Conservation (phyloP, 169 alveolate species). For the Toxoplasma gondii region DNA sequence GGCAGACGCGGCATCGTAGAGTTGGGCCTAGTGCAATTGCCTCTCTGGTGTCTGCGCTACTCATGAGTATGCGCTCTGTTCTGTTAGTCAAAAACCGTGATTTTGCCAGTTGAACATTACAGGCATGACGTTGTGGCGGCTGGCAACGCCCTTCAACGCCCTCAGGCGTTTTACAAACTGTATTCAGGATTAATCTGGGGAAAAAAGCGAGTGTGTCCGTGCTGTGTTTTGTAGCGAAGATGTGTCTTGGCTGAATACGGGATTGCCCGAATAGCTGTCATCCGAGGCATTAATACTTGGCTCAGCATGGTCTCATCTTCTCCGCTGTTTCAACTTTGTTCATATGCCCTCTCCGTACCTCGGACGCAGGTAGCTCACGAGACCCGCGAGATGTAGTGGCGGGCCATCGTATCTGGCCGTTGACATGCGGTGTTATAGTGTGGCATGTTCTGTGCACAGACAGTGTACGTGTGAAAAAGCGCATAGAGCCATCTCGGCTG, state of each 20-base stretch:
- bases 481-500: too few relatives aligned
- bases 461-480: too few relatives aligned
- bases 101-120: too few relatives aligned
- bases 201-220: neutral
- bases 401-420: neutral
- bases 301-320: neutral
- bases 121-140: neutral
- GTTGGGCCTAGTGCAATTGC: too few relatives aligned
- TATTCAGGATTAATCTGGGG: neutral
- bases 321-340: neutral
- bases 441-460: too few relatives aligned
- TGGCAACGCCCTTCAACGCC: neutral
- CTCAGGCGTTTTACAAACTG: neutral
- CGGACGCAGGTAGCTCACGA: neutral
- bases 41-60: too few relatives aligned
- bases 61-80: too few relatives aligned
- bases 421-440: neutral
- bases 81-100: too few relatives aligned
- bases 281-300: neutral
- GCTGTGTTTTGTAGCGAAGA: neutral
- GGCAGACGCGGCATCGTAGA: neutral
- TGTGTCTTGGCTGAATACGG: neutral
- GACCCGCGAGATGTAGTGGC: neutral
- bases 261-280: neutral
- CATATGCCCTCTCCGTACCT: neutral